Base-by-base conservation (phyloP, 2,329 filamentous ascomycete genomes). In the Rugonectria rugulosa region DNA sequence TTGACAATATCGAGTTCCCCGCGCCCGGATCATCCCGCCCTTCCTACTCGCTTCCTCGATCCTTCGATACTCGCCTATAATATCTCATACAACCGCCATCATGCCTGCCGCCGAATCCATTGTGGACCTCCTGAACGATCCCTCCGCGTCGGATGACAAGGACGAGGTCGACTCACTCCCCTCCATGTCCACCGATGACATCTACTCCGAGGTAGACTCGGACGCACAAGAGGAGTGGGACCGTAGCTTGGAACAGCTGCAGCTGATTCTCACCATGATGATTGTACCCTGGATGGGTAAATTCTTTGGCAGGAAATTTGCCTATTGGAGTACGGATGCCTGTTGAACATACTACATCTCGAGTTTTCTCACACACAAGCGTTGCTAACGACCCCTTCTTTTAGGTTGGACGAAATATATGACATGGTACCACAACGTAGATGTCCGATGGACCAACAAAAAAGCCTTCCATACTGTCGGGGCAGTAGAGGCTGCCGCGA, bases 211-310 rank as follows among this genome's bases (percentile, higher is more conserved):
- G 44, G 80, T 81, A 57, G 80, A 89, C 57, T 92, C 90, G 32
- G 94, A 98, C 71, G 95, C 95, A 9, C 94, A 99, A 75, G 85
- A 85, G 58, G 94, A 99, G 77, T 99, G 95, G 95, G 89, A 94
- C 68, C 91, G 93, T 68, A 96, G 91, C 68, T 78, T 99, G 60
- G 91, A 97, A 75, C 95, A 99, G 77, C 77, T 99, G 57, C 92
- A 99, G 78, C 81, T 98, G 62, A 81, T 99, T 64, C 76, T 98
- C 71, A 96, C 91, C 17, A 96, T 99, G 92, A 90, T 98, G 43
- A 75, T 98, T 65, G 89, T 99, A 45, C 95, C 95, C 3, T 97
- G 96, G 74, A 80, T 92, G 65, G 95, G 95, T 56, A 99, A 98
- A 77, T 98, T 92, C 77, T 86, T 97, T 73, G 95, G 95, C 40